Evolutionary conservation across 31 red algal species (phyloP), one percentile per base, ranked within the genome.

Genomic region (Odonthalia washingtoniensis): DNA sequence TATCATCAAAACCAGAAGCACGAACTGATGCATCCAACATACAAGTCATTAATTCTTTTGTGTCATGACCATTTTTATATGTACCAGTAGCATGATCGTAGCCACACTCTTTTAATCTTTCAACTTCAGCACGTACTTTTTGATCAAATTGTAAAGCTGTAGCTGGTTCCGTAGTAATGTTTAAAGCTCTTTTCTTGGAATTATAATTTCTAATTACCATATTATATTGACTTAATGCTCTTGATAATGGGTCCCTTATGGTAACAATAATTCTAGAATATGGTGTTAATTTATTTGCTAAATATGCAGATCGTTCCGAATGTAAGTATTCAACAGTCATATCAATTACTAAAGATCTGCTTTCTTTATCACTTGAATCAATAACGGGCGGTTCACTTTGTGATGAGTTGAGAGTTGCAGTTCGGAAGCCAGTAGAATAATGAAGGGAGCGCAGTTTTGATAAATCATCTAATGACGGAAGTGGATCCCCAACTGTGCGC

Each of bases 311-410:
- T 57, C 49, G 49, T 57, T 57, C 49, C 12, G 49, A 57, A 57
- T 57, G 49, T 57, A 57, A 57, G 21, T 57, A 57, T 57, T 57
- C 49, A 21, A 57, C 49, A 21, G 49, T 57, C 49, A 57, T 57
- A 57, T 57, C 49, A 57, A 57, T 57, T 14, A 57, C 49, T 21
- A 57, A 57, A 57, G 49, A 57, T 57, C 49, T 57, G 21, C 21
- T 57, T 57, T 57, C 49, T 57, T 57, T 57, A 57, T 9, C 21
- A 21, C 9, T 9, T 57, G 49, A 21, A 14, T 57, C 49, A 14
- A 57, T 57, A 14, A 57, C 12, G 12, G 49, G 49, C 12, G 21
- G 49, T 57, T 9, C 12, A 21, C 12, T 14, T 57, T 9, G 21
- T 9, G 49, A 14, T 9, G 9, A 14, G 49, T 57, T 57, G 21